Conservation (phyloP, 2,329 filamentous ascomycete species). For the Aspergillus spinulosporus region DNA sequence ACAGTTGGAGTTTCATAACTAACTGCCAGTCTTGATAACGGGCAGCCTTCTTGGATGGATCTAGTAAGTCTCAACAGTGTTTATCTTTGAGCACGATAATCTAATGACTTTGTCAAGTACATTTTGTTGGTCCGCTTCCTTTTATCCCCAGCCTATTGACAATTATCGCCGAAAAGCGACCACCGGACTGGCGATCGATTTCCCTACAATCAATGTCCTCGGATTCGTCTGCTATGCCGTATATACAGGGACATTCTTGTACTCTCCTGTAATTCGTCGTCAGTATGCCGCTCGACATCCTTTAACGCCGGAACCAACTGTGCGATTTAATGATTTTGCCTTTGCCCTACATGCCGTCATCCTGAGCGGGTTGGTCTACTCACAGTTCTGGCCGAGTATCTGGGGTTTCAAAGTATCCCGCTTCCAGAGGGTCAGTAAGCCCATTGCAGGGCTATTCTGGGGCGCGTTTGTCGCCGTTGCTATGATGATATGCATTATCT, state of each 20-base stretch:
- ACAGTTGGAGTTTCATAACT: constrained; percentile 13
- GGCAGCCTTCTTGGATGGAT: constrained; percentile 69
- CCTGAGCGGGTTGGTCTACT: constrained; percentile 70
- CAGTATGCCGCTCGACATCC: constrained; percentile 84
- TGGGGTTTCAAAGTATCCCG: constrained; percentile 73
- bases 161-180: constrained; percentile 78
- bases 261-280: constrained; percentile 70
- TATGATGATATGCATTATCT: constrained; percentile 44
- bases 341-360: constrained; percentile 82
- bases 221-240: constrained; percentile 68
- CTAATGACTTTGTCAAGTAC: constrained; percentile 43
- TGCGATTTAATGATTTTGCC: constrained; percentile 83
- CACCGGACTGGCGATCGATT: constrained; percentile 82
- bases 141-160: constrained; percentile 85
- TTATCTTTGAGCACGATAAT: not conserved
- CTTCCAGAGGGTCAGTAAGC: constrained; percentile 56
- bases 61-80: constrained; percentile 52
- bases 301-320: constrained; percentile 72
- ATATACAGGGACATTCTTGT: constrained; percentile 75
- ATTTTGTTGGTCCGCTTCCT: constrained; percentile 78
- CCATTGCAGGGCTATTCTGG: constrained; percentile 68
- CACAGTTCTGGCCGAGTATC: constrained; percentile 69
- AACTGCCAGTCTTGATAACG: constrained; percentile 29
- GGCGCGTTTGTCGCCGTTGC: constrained; percentile 59
- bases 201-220: constrained; percentile 69